Conservation (phyloP, 2,329 filamentous ascomycete species). For the Aspergillus japonicus region DNA sequence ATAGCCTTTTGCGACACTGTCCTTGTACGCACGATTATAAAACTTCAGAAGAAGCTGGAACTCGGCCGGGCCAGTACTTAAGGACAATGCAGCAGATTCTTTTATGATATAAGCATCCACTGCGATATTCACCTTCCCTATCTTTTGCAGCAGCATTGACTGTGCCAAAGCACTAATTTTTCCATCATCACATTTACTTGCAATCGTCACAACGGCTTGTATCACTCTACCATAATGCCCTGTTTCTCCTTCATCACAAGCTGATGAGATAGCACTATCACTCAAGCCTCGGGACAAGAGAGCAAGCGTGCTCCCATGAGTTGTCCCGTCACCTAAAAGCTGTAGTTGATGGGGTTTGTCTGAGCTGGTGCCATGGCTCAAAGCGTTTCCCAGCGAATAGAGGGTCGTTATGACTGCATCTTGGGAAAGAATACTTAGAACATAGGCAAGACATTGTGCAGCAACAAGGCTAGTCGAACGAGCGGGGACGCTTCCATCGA, state of each 20-base stretch:
- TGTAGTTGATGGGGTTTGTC: constrained; percentile 46
- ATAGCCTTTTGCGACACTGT: constrained; percentile 70
- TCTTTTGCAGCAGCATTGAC: constrained; percentile 94
- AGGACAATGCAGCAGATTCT: constrained; percentile 74
- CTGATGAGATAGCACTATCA: constrained; percentile 62
- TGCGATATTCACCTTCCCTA: constrained; percentile 74
- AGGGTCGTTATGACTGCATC: constrained; percentile 93
- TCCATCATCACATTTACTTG: constrained; percentile 74
- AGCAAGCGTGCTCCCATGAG: constrained; percentile 50
- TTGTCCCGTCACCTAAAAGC: constrained; percentile 37
- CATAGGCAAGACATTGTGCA: constrained; percentile 78
- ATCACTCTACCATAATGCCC: constrained; percentile 83
- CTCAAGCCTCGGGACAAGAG: constrained; percentile 33
- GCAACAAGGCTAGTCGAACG: constrained; percentile 70
- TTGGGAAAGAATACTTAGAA: constrained; percentile 79
- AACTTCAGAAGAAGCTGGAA: constrained; percentile 84
- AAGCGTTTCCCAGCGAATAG: constrained; percentile 92
- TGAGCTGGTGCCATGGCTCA: constrained; percentile 67
- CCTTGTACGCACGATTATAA: constrained; percentile 71
- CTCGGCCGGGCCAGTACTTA: constrained; percentile 75
- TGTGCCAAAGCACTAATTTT: constrained; percentile 92
- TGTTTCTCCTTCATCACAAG: constrained; percentile 74
- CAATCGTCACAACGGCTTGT: constrained; percentile 91
- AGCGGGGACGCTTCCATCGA: constrained; percentile 69
- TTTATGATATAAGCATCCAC: constrained; percentile 85